Base-by-base conservation (phyloP, 345 rosid species). In the Citrus mangshanensis region DNA sequence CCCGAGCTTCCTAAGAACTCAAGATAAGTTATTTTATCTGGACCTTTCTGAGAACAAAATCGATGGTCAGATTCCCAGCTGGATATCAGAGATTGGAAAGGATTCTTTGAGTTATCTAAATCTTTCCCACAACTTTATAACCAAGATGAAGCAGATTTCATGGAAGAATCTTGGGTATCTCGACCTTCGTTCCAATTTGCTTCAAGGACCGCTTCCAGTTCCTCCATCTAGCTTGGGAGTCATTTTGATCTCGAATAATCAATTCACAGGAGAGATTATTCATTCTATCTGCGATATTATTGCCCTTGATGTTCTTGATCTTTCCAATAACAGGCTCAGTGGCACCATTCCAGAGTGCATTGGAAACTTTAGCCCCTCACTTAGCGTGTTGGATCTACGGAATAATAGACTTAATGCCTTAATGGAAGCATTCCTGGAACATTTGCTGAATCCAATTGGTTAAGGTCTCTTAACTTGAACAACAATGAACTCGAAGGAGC, bases 271-370 rank as follows among this genome's bases (percentile, higher is more conserved):
- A 25, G 60, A 35, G 21, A 32, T 76, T 6, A 49, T 61, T 5
- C 8, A 27, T 1, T n/a, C 30, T 5, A 32, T 76, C 3, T 76
- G 73, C 35, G n/a, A 32, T 65, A 38, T 49, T 13, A 66, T 5
- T 22, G 21, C 22, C 10, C 54, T 70, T 6, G 49, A 51, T 18
- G 12, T 19, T 27, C 68, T 79, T 24, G 78, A 80, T 27, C 25
- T 80, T 18, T 80, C 74, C 6, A 9, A 19, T 19, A 67, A 74
- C 58, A 25, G 42, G 9, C 59, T 80, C 22, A 40, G 6, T 6
- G 79, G 82, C 34, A 68, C 2, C 6, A 59, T 80, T 28, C 79
- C 75, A 3, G 4, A 10, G 1, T 75, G 75, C 12, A 10, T 80
- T 0, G 61, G 73, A 56, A 22, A 54, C 21, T 27, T 6, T 3